Conservation (phyloP, 106 monocot species). For the Dactylorhiza incarnata region DNA sequence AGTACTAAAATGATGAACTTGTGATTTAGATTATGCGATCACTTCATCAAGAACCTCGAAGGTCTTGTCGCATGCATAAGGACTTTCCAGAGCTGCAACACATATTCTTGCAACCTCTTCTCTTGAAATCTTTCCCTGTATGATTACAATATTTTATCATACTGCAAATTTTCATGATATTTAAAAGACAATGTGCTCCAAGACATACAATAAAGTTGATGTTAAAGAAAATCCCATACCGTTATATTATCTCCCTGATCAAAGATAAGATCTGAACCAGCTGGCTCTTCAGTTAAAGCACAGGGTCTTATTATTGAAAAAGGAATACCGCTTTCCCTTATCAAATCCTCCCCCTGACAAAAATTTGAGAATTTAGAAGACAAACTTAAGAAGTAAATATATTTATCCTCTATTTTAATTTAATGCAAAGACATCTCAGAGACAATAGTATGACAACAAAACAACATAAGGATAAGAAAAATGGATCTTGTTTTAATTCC, state of each 20-base stretch:
- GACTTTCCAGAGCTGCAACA: constrained; percentile 75
- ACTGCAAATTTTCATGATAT: background rate
- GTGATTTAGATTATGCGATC: too few relatives aligned
- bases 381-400: background rate
- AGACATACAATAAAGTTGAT: background rate
- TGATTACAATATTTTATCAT: background rate
- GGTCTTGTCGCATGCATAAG: constrained; percentile 76
- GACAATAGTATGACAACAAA: too few relatives aligned
- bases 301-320: constrained; percentile 91
- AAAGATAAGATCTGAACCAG: constrained; percentile 90
- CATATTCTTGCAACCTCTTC: constrained; percentile 91
- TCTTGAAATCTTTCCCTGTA: constrained; percentile 84
- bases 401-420: too few relatives aligned
- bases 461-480: too few relatives aligned
- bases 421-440: too few relatives aligned
- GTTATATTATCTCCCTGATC: constrained; percentile 99
- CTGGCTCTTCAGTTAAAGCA: constrained; percentile 95
- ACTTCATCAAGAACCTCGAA: constrained; percentile 53
- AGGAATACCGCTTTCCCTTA: constrained; percentile 81
- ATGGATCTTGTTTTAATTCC: too few relatives aligned
- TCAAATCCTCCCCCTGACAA: constrained; percentile 83
- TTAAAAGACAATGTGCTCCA: background rate
- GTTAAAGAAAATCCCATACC: constrained; percentile 25
- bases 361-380: background rate
- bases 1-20: too few relatives aligned